Percentiles rank a stretch among this genome's conserved stretches.
Evolutionary conservation across 2,329 filamentous ascomycete genomes (phyloP).

Genomic region (Chlorencoelia australis): DNA sequence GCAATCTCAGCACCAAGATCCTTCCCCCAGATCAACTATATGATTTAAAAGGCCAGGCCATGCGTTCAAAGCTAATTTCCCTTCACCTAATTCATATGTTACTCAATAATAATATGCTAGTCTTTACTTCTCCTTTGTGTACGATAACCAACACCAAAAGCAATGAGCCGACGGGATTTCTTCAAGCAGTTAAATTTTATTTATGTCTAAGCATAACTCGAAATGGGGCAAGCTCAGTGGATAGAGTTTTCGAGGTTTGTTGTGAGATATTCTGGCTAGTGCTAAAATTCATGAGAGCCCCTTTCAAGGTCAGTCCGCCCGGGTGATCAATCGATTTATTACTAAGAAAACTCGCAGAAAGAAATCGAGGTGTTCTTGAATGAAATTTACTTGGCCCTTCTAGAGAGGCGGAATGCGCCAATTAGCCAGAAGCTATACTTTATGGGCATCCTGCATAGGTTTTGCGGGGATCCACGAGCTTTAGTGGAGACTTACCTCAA

Average conservation of each 20-base stretch:
- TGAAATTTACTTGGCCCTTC: constrained; percentile 87
- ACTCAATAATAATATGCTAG: constrained; percentile 82
- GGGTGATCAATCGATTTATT: not conserved
- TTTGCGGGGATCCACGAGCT: constrained; percentile 77
- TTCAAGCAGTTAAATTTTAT: constrained; percentile 95
- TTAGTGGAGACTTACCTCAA: constrained; percentile 95
- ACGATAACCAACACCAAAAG: constrained; percentile 87
- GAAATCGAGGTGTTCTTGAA: constrained; percentile 97
- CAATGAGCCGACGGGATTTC: constrained; percentile 79
- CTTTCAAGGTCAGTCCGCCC: constrained; percentile 76
- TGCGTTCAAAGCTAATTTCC: constrained; percentile 94
- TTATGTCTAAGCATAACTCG: constrained; percentile 88
- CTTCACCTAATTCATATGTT: constrained; percentile 92
- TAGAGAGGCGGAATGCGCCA: constrained; percentile 80
- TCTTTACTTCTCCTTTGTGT: constrained; percentile 85
- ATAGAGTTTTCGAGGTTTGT: constrained; percentile 86
- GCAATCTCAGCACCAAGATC: constrained; percentile 90
- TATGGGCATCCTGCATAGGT: constrained; percentile 70
- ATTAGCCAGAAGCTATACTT: constrained; percentile 89
- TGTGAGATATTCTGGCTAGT: constrained; percentile 98
- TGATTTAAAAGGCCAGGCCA: constrained; percentile 85
- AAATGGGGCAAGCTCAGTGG: constrained; percentile 89
- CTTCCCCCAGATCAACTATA: constrained; percentile 84
- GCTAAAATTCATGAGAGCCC: constrained; percentile 83
- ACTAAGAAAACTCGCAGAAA: constrained; percentile 47